Conservation (phyloP, 345 rosid species). For the Citrus sinensis region DNA sequence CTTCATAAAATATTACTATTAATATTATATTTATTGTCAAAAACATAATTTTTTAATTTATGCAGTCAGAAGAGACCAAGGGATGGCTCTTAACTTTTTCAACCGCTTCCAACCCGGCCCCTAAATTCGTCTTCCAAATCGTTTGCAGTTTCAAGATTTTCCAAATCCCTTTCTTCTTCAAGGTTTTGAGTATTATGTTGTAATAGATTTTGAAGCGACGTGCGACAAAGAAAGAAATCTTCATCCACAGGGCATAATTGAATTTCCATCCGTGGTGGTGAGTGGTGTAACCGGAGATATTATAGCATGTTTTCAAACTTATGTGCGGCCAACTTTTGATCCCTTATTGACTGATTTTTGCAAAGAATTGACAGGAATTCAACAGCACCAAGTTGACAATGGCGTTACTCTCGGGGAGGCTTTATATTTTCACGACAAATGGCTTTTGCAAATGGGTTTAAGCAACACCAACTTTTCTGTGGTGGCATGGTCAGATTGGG, state of each 20-base stretch:
- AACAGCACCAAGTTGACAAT: conserved; percentile 40
- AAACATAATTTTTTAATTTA: too few relatives aligned
- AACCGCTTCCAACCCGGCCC: too few relatives aligned
- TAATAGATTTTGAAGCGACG: conserved; percentile 59
- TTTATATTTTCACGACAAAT: conserved; percentile 24
- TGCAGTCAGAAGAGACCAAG: not conserved
- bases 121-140: too few relatives aligned
- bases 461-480: conserved; percentile 41
- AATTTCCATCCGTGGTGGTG: conserved; percentile 53
- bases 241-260: conserved; percentile 54
- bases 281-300: conserved; percentile 42
- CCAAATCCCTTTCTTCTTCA: not conserved
- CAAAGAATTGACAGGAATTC: conserved; percentile 57
- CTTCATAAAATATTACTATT: too few relatives aligned
- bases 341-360: conserved; percentile 46
- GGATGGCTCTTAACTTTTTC: too few relatives aligned
- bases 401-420: too few relatives aligned
- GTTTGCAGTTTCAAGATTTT: too few relatives aligned
- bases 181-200: conserved; percentile 37
- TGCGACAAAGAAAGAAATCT: conserved; percentile 46
- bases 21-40: too few relatives aligned
- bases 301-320: conserved; percentile 47
- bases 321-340: conserved; percentile 49
- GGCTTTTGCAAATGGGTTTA: conserved; percentile 51
- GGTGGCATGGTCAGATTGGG: conserved; percentile 53